Evolutionary conservation across 768 basidiomycete species (phyloP).

Genomic region (Mrakia frigida): DNA sequence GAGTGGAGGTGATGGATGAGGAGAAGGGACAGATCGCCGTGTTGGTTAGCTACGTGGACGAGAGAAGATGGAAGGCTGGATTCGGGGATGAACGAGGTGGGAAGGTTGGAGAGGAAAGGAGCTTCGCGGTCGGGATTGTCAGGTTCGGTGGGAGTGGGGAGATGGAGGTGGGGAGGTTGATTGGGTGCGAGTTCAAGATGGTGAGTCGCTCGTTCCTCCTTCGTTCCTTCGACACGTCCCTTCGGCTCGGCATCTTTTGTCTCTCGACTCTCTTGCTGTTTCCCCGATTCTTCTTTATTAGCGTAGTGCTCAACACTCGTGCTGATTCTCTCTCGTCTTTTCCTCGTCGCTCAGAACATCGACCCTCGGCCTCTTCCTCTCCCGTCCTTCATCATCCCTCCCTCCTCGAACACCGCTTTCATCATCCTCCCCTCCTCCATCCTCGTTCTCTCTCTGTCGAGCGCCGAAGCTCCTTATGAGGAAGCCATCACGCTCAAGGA

Average conservation of each 20-base stretch:
- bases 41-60: slow-evolving; percentile 38
- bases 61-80: slow-evolving; percentile 10
- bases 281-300: too few relatives aligned
- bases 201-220: not conserved
- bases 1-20: slow-evolving; percentile 30
- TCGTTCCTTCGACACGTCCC: not conserved
- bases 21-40: slow-evolving; percentile 39
- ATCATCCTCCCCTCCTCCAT: slow-evolving; percentile 44
- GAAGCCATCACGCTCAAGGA: slow-evolving; percentile 45
- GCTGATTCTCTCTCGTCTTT: not conserved
- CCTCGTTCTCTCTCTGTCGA: slow-evolving; percentile 40
- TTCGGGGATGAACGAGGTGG: slow-evolving; percentile 25
- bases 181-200: slow-evolving; percentile 19
- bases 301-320: too few relatives aligned
- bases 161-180: slow-evolving; percentile 18
- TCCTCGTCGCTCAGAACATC: slow-evolving; percentile 33
- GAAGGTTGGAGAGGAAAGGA: slow-evolving; percentile 33
- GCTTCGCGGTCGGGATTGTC: slow-evolving; percentile 40
- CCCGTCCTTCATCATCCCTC: slow-evolving; percentile 42
- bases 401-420: slow-evolving; percentile 39
- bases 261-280: too few relatives aligned
- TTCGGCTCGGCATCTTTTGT: too few relatives aligned
- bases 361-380: slow-evolving; percentile 43
- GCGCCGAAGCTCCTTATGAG: slow-evolving; percentile 41
- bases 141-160: slow-evolving; percentile 33